A percentile compares a stretch with the other conserved stretches of the same genome.
Conservation (phyloP, 2,329 filamentous ascomycete species). For the Penicillium sp. region DNA sequence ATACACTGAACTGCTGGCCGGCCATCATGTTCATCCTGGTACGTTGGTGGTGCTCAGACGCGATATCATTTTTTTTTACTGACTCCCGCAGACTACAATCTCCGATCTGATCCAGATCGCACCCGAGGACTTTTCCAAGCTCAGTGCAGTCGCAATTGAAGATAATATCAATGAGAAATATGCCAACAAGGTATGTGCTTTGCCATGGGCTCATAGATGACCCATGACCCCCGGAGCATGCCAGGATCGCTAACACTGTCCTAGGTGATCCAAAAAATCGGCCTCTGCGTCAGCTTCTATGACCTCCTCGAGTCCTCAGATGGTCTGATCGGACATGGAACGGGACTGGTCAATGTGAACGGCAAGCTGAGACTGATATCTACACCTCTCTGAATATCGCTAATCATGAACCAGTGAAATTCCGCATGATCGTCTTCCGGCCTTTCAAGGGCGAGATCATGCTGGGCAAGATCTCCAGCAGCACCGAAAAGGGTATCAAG, state of each 20-base stretch:
- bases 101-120: conserved; percentile 92
- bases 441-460: conserved; percentile 96
- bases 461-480: conserved; percentile 79
- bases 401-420: conserved; percentile 70
- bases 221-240: no score
- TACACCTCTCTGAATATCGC: background rate
- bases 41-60: conserved; percentile 30
- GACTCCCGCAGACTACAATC: conserved; percentile 74
- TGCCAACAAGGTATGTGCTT: conserved; percentile 74
- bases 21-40: conserved; percentile 59
- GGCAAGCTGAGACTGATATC: conserved; percentile 56
- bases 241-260: conserved; percentile 12
- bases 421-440: conserved; percentile 89
- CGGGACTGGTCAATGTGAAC: conserved; percentile 91
- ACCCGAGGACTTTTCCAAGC: conserved; percentile 84
- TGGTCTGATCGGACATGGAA: conserved; percentile 90
- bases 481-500: conserved; percentile 73
- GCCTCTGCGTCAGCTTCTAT: conserved; percentile 91
- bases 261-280: conserved; percentile 90
- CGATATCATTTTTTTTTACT: conserved; percentile 34
- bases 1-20: background rate
- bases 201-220: background rate
- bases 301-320: conserved; percentile 89
- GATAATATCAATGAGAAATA: conserved; percentile 98
- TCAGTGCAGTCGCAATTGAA: conserved; percentile 81